Evolutionary conservation across 306 rosid species (phyloP).

Genomic region (Rubus parviflorus): DNA sequence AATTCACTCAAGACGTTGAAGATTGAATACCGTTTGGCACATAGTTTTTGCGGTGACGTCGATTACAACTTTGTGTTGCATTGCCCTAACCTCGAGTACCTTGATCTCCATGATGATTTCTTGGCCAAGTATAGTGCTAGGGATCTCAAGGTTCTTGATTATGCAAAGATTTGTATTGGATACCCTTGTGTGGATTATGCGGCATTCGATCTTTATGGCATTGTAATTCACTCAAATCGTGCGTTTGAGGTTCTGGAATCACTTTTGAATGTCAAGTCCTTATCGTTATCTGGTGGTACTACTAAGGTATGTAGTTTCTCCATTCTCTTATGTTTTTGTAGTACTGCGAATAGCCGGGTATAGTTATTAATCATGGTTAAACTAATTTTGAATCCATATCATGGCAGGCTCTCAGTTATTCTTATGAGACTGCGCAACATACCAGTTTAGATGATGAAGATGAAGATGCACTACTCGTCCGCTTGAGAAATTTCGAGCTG

Average conservation of each 20-base stretch:
- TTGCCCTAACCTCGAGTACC: slow-evolving; percentile 6
- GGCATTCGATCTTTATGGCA: background rate
- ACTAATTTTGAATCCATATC: background rate
- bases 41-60: background rate
- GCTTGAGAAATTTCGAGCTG: background rate
- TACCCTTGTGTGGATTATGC: slow-evolving; percentile 1
- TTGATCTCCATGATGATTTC: slow-evolving; percentile 5
- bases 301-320: background rate
- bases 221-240: background rate
- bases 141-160: background rate
- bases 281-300: background rate
- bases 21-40: background rate
- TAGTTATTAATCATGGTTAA: background rate
- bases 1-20: slow-evolving; percentile 5
- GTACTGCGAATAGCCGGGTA: background rate
- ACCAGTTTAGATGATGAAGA: background rate
- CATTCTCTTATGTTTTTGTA: background rate
- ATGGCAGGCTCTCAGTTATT: background rate
- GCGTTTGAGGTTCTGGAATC: slow-evolving; percentile 6
- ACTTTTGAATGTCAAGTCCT: slow-evolving; percentile 5
- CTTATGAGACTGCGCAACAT: background rate
- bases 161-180: slow-evolving; percentile 16
- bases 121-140: slow-evolving; percentile 14
- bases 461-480: background rate
- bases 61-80: background rate